Evolutionary conservation across 139 green algal species (phyloP).

Genomic region (Chlamydomonas incerta): DNA sequence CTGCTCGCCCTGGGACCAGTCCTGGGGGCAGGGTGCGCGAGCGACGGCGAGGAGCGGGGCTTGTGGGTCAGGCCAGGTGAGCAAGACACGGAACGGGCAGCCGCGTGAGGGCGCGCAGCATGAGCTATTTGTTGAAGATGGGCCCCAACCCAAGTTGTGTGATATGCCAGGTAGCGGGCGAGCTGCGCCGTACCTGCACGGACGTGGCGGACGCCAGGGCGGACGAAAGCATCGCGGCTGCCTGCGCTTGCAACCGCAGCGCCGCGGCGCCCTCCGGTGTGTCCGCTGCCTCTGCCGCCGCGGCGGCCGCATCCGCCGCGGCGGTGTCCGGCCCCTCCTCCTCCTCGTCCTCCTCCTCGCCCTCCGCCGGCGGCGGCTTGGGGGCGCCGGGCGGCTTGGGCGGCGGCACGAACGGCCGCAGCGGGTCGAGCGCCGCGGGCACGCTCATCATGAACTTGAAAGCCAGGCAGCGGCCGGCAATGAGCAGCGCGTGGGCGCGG

Average conservation of each 20-base stretch:
- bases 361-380: background rate
- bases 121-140: too few relatives aligned
- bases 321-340: background rate
- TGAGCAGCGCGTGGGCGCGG: slow-evolving; percentile 22
- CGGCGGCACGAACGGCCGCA: slow-evolving; percentile 22
- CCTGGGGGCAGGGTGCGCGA: background rate
- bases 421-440: slow-evolving; percentile 5
- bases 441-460: slow-evolving; percentile 48
- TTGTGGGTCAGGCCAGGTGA: too few relatives aligned
- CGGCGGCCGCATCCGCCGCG: background rate
- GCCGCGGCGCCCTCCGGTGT: background rate
- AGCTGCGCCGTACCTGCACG: background rate
- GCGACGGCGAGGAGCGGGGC: too few relatives aligned
- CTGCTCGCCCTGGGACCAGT: slow-evolving; percentile 39
- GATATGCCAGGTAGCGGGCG: too few relatives aligned
- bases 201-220: background rate
- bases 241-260: slow-evolving; percentile 20
- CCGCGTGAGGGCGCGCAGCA: too few relatives aligned
- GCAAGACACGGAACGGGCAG: too few relatives aligned
- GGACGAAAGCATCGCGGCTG: slow-evolving; percentile 22
- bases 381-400: background rate
- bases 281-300: background rate
- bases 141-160: too few relatives aligned
- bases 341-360: background rate
- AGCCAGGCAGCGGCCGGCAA: slow-evolving; percentile 34